Percentiles rank a stretch among this genome's conserved stretches.
phyloP scores from a whole-genome alignment of 371 early-diverging fungal species.

The Haplosporangium sp. region DNA sequence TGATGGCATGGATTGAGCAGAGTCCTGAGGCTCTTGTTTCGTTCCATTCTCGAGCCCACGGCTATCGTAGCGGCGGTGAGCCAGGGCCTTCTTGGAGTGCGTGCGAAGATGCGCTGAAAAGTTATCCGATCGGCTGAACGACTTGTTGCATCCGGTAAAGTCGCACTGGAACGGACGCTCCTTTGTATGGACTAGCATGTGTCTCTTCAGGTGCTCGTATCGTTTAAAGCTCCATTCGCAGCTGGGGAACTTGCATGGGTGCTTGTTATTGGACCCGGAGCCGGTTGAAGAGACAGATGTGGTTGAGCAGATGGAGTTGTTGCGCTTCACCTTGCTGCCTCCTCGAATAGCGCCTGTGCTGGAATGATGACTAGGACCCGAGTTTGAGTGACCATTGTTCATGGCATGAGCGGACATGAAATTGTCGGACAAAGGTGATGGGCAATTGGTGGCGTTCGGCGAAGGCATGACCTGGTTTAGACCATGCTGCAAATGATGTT shows the following conservation, averaged over 20 bases:
- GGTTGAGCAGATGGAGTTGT: slow-evolving; percentile 55
- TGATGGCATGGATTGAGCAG: slow-evolving; percentile 14
- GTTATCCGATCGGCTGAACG: slow-evolving; percentile 85
- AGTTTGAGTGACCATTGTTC: slow-evolving; percentile 8
- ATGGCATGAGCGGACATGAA: slow-evolving; percentile 23
- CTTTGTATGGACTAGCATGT: slow-evolving; percentile 77
- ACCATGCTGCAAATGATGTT: slow-evolving; percentile 31
- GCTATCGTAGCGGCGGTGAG: slow-evolving; percentile 46
- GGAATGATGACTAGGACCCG: slow-evolving; percentile 15
- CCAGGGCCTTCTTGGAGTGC: slow-evolving; percentile 55
- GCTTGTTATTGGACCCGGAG: slow-evolving; percentile 54
- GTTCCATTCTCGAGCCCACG: slow-evolving; percentile 23
- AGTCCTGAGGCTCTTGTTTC: slow-evolving; percentile 48
- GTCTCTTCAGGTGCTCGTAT: slow-evolving; percentile 86
- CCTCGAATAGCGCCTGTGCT: slow-evolving; percentile 44
- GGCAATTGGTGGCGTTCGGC: slow-evolving; percentile 28
- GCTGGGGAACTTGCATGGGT: slow-evolving; percentile 53
- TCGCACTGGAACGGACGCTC: slow-evolving; percentile 77
- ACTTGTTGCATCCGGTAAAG: slow-evolving; percentile 73
- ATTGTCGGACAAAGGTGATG: slow-evolving; percentile 42
- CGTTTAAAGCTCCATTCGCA: slow-evolving; percentile 71
- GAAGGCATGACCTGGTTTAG: slow-evolving; percentile 46
- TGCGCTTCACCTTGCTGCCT: slow-evolving; percentile 48
- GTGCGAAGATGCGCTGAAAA: slow-evolving; percentile 73
- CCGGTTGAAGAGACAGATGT: slow-evolving; percentile 48